Conservation (phyloP, 768 basidiomycete genomes). For the Hysterangium stoloniferum region DNA sequence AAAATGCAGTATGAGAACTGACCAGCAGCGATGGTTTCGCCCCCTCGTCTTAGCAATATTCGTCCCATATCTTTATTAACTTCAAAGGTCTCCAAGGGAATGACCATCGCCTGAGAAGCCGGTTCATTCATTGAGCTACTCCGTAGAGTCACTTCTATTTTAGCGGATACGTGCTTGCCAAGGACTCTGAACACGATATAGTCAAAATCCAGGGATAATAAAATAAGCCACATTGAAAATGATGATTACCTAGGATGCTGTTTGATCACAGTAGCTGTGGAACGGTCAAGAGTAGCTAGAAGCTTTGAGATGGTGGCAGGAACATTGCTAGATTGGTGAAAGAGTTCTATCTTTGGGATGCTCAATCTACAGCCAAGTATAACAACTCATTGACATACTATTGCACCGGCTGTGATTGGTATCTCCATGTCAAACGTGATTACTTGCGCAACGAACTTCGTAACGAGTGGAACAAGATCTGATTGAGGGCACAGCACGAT, state of each 20-base stretch:
- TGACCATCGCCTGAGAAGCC: constrained; percentile 39
- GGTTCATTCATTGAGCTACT: constrained; percentile 42
- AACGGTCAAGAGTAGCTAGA: constrained; percentile 69
- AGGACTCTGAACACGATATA: constrained; percentile 50
- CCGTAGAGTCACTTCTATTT: constrained; percentile 76
- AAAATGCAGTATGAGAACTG: constrained; percentile 12
- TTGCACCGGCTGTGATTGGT: constrained; percentile 82
- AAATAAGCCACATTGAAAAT: no score
- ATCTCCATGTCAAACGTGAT: constrained; percentile 90
- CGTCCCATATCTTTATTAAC: constrained; percentile 96
- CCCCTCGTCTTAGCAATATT: constrained; percentile 76
- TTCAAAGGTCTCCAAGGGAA: constrained; percentile 82
- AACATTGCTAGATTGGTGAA: constrained; percentile 89
- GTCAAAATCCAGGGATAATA: background rate
- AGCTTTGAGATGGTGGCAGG: constrained; percentile 84
- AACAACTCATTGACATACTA: constrained; percentile 38
- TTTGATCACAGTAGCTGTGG: constrained; percentile 66
- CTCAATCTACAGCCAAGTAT: background rate
- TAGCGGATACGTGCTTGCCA: constrained; percentile 77
- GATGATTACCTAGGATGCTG: constrained; percentile 66
- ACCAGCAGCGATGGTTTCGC: constrained; percentile 95
- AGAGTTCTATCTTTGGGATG: constrained; percentile 69
- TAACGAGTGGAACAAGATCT: constrained; percentile 68
- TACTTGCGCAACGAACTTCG: constrained; percentile 75
- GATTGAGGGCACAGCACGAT: constrained; percentile 77